Evolutionary conservation across 148 eudicot species (phyloP), one percentile per base, ranked within the genome.

Genomic region (Persicaria maculosa): DNA sequence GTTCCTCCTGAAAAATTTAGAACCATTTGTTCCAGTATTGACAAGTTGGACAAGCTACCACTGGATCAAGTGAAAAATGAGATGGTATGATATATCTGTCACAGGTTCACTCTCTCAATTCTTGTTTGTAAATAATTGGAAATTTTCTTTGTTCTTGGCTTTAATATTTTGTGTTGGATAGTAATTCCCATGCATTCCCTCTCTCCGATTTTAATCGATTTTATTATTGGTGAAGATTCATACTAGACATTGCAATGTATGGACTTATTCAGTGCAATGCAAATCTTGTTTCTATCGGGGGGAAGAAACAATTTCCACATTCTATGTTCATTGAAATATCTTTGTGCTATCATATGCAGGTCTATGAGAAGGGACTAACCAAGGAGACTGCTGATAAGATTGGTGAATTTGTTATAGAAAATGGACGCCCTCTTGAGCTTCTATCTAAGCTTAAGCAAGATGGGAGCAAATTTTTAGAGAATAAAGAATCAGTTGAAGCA

Each of bases 1-100:
- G 99, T 96, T 78, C 93, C 99, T 72, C 78, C 89, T 50, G 88
- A 86, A 76, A 96, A 96, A 77, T 96, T 92, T 55, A 89, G 97
- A 79, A 90, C 99, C 58, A 93, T 92, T 53, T 92, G 99, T 79
- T 96, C 99, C 61, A 96, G 97, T 70, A 90, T 96, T 79, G 99
- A 96, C 91, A 92, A 96, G 86, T 77, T 96, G 75, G 99, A 96
- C 86, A 96, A 96, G 81, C 97, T 86, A 73, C 77, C 99, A 19
- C 93, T 92, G 81, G 97, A 92, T 76, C 99, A 90, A 78, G 83
- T 96, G 10, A 90, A 84, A 77, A 90, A 74, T 73, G 99, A 96
- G 84, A 89, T 96, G 99, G 99, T 92, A 36, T 74, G 87, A 7
- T 25, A n/a, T 54, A 73, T 19, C 4, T 53, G 25, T 22, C 25